Conservation (phyloP, 345 rosid species). For the Sisymbrium altissimum region DNA sequence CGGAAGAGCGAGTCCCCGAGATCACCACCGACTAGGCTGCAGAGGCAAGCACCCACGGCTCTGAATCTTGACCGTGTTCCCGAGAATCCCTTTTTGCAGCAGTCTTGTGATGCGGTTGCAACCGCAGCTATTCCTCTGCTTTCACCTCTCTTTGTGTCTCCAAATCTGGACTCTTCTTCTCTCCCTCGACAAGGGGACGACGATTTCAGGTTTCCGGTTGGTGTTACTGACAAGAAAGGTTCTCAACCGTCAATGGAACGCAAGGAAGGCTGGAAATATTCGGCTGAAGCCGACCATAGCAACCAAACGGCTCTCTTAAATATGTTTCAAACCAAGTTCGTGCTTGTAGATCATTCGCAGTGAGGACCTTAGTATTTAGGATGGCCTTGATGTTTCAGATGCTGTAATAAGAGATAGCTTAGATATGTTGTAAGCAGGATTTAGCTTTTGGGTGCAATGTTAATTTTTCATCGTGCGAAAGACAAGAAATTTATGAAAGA, state of each 20-base stretch:
- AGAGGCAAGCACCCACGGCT: constrained; percentile 48
- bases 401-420: constrained; percentile 3
- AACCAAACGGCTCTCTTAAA: constrained; percentile 35
- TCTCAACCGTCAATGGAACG: constrained; percentile 13
- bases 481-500: not conserved
- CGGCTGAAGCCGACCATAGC: constrained; percentile 18
- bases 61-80: constrained; percentile 34
- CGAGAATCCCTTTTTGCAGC: not conserved
- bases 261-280: constrained; percentile 27
- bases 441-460: not conserved
- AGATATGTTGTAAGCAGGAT: not conserved
- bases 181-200: constrained; percentile 9
- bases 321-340: constrained; percentile 46
- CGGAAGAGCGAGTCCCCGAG: constrained; percentile 20
- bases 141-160: constrained; percentile 47
- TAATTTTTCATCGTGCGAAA: not conserved
- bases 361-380: not conserved
- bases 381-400: not conserved
- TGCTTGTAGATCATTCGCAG: constrained; percentile 40
- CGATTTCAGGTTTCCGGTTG: constrained; percentile 26
- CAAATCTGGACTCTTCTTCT: constrained; percentile 20
- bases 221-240: not conserved
- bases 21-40: constrained; percentile 67
- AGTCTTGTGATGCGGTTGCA: not conserved
- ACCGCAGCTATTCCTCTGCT: constrained; percentile 49